These are phyloP conservation scores for Coemansia sp. DNA, from an alignment of 192 early-diverging fungal genomes.

Conservation along the genomic window DNA sequence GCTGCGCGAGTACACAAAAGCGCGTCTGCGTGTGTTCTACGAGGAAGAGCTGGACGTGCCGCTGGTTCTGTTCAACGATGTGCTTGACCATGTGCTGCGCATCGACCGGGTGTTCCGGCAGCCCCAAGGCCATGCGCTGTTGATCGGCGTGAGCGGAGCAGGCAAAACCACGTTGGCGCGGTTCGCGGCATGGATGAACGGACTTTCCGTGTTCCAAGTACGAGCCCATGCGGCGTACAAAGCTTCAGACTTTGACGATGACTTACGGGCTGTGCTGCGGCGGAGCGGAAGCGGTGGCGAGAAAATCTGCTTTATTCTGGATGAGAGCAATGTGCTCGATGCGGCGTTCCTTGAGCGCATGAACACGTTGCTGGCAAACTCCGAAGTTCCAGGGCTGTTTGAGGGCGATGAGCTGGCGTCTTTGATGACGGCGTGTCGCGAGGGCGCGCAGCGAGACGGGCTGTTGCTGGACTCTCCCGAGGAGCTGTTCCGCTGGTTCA, in stretches of 20 bases:
- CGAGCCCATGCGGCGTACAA: constrained; percentile 98
- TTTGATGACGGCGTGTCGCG: constrained; percentile 92
- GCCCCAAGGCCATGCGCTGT: constrained; percentile 94
- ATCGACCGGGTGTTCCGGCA: constrained; percentile 99
- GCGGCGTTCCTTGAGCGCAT: constrained; percentile 98
- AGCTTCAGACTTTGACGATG: constrained; percentile 97
- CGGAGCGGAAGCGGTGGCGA: constrained; percentile 96
- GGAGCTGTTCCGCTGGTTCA: constrained; percentile 98
- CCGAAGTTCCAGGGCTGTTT: constrained; percentile 97
- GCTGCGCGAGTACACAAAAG: constrained; percentile 88
- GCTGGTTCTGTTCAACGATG: constrained; percentile 96
- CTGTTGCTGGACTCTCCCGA: constrained; percentile 90
- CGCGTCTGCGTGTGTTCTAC: constrained; percentile 95
- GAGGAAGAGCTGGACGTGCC: constrained; percentile 99
- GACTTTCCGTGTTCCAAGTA: constrained; percentile 91
- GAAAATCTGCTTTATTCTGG: constrained; percentile 96
- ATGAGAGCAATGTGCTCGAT: constrained; percentile 97
- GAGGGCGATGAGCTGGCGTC: constrained; percentile 97
- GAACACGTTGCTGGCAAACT: constrained; percentile 98
- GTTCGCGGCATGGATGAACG: constrained; percentile 99
- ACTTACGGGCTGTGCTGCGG: constrained; percentile 84
- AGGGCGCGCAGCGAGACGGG: constrained; percentile 91
- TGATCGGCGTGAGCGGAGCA: constrained; percentile 96
- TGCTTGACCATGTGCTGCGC: constrained; percentile 94
- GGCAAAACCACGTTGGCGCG: constrained; percentile 98